Base-by-base conservation (phyloP, 257 asterid genomes). In the Coffea canephora region DNA sequence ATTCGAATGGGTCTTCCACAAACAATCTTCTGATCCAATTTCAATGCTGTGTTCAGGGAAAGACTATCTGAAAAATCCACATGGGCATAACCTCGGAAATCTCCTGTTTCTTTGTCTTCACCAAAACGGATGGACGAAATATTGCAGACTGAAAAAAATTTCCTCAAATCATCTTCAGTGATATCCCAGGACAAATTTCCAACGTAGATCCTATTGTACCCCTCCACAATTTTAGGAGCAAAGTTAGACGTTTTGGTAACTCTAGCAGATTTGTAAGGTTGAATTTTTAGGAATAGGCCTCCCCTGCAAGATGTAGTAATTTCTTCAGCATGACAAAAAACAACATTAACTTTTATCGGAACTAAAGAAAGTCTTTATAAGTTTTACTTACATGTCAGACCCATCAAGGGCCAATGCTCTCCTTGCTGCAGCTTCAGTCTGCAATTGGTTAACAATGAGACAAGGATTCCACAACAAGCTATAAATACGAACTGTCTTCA, bases 111-210 rank as follows among this genome's bases (percentile, higher is more conserved):
- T 83, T 92, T 94, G 86, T 96, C 95, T 85, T 88, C 85, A 46
- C 98, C 99, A n/a, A 92, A 90, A 41, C 96, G 91, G 78, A 96
- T 84, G 48, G 96, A 89, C 45, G 87, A 45, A 55, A 96, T 84
- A 27, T 68, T 77, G 85, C 95, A 96, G 74, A 77, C 90, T 23
- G 89, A 82, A 80, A 93, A 90, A 61, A 88, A 82, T 39, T 84
- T 88, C 87, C 85, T 90, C 89, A 96, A 83, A 82, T 94, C 92
- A 19, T 90, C 88, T 87, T 96, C 97, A 0, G 95, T 89, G 82
- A 94, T 87, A 65, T 92, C 95, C 97, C 97, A 96, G 6, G 97
- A 86, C 84, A 94, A 89, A 86, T 94, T 96, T 59, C 99, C 99
- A 46, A 82, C 83, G 18, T 96, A 96, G 83, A 96, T 87, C 84